Evolutionary conservation across 768 basidiomycete genomes (phyloP).

Genomic region (Sistotremastrum niveocremeum): DNA sequence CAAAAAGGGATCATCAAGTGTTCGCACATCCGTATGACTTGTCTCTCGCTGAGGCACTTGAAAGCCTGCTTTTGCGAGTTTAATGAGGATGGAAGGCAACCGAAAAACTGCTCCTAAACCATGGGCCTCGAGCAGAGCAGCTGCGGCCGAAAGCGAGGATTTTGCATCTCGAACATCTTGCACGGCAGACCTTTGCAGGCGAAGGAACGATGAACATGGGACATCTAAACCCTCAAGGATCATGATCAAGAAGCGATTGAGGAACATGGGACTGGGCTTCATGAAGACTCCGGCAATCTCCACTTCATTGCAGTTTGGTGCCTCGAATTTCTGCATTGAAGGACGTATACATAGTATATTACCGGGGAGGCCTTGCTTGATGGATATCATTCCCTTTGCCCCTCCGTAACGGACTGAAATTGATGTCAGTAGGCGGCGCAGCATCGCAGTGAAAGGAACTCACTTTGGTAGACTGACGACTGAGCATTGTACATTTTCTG

Average conservation of each 20-base stretch:
- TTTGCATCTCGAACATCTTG: conserved; percentile 21
- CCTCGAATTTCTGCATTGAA: conserved; percentile 37
- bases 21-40: neutral
- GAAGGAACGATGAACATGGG: conserved; percentile 17
- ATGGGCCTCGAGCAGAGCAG: conserved; percentile 27
- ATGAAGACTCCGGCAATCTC: conserved; percentile 36
- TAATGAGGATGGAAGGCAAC: conserved; percentile 28
- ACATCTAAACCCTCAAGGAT: conserved; percentile 34
- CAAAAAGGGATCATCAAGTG: conserved; percentile 24
- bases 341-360: conserved; percentile 25
- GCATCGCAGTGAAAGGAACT: conserved; percentile 4
- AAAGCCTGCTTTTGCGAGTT: conserved; percentile 19
- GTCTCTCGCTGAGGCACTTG: conserved; percentile 13
- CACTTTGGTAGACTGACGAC: neutral
- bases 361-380: conserved; percentile 23
- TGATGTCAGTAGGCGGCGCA: conserved; percentile 25
- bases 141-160: conserved; percentile 21
- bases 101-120: conserved; percentile 33
- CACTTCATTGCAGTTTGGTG: conserved; percentile 22
- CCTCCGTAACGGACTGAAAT: conserved; percentile 29
- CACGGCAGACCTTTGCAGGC: conserved; percentile 26
- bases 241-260: conserved; percentile 36
- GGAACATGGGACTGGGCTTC: conserved; percentile 27
- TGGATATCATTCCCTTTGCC: conserved; percentile 35
- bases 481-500: neutral